Conservation (phyloP, 164 flowering plant species). For the Litsea cubeba region DNA sequence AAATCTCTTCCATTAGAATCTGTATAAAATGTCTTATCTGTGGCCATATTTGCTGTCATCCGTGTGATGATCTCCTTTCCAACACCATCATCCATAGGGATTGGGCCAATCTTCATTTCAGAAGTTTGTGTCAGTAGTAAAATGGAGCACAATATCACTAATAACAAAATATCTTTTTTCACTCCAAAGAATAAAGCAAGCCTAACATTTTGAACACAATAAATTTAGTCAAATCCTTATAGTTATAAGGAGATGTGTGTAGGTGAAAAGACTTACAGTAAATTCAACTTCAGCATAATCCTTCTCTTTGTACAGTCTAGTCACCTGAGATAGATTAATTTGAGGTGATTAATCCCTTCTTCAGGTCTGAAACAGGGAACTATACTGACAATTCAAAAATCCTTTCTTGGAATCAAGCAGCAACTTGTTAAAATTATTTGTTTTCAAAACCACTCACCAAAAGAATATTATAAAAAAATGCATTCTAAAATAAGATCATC, state of each 20-base stretch:
- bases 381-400: not conserved
- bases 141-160: not conserved
- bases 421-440: not conserved
- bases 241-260: not conserved
- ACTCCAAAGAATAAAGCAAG: no score
- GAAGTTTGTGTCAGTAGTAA: constrained; percentile 7
- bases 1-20: constrained; percentile 94
- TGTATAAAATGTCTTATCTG: constrained; percentile 70
- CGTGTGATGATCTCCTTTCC: constrained; percentile 83
- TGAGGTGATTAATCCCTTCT: not conserved
- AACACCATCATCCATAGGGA: constrained; percentile 60
- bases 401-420: not conserved
- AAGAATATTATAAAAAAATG: no score
- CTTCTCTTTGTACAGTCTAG: constrained; percentile 75
- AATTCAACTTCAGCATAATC: constrained; percentile 85
- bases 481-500: no score
- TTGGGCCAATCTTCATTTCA: constrained; percentile 71
- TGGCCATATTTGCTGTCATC: constrained; percentile 65
- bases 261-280: constrained; percentile 47
- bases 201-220: no score
- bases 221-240: no score
- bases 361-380: not conserved
- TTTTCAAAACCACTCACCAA: no score
- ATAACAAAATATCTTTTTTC: no score
- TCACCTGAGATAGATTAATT: constrained; percentile 41